Evolutionary conservation across 1,284 basidiomycete genomes (phyloP).

Genomic region (Amylostereum areolatum): DNA sequence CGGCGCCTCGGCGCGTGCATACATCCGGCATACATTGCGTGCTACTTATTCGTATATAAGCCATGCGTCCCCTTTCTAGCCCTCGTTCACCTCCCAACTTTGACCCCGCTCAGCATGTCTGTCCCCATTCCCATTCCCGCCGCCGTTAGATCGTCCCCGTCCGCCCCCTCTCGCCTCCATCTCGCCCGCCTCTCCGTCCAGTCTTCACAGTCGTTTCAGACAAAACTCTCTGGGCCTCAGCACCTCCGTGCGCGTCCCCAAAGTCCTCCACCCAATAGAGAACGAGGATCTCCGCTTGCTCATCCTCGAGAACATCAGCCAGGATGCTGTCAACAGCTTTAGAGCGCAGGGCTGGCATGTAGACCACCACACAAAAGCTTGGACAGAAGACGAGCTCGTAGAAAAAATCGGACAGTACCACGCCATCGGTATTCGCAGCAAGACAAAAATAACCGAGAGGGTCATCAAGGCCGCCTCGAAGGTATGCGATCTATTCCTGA

Average conservation of each 20-base stretch:
- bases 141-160: conserved; percentile 11
- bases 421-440: conserved; percentile 94
- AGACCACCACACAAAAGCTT: conserved; percentile 84
- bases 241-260: conserved; percentile 44
- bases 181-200: conserved; percentile 39
- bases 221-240: conserved; percentile 18
- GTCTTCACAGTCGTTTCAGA: conserved; percentile 42
- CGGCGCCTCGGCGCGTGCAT: no score
- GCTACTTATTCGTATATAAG: neutral
- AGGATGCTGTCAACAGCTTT: conserved; percentile 83
- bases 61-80: neutral
- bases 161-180: conserved; percentile 34
- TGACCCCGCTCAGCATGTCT: conserved; percentile 22
- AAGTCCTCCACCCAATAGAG: conserved; percentile 70
- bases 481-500: conserved; percentile 32
- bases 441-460: conserved; percentile 91
- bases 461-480: conserved; percentile 85
- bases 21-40: no score
- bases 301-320: conserved; percentile 93
- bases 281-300: conserved; percentile 76
- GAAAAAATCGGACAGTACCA: conserved; percentile 86
- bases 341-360: conserved; percentile 87
- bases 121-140: conserved; percentile 36
- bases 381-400: conserved; percentile 90
- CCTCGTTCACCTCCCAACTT: neutral